These are phyloP conservation scores for Fusarium irregulare DNA, from an alignment of 2,329 filamentous ascomycete species.

Conservation along the genomic window DNA sequence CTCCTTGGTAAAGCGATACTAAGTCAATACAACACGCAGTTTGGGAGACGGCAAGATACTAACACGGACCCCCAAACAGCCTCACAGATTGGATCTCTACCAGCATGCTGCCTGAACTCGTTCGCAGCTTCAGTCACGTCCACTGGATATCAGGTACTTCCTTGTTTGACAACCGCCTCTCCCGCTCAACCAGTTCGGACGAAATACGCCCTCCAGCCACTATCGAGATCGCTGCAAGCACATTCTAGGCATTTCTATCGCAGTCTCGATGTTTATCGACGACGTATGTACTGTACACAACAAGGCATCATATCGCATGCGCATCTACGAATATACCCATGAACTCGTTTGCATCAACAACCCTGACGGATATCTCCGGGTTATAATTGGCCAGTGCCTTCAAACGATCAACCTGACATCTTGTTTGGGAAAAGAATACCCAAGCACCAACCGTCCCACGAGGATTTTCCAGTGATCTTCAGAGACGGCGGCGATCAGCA, in stretches of 20 bases:
- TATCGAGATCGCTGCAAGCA: conserved; percentile 13
- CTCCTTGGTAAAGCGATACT: not conserved
- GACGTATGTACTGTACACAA: not conserved
- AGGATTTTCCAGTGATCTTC: conserved; percentile 48
- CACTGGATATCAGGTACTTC: conserved; percentile 5
- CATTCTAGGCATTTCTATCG: conserved; percentile 3
- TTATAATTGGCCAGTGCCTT: conserved; percentile 29
- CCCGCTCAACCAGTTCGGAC: conserved; percentile 12
- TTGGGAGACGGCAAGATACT: not conserved
- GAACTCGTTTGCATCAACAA: conserved; percentile 31
- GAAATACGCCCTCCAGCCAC: conserved; percentile 11
- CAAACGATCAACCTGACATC: conserved; percentile 37
- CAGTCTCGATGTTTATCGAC: not conserved
- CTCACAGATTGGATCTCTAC: conserved; percentile 5
- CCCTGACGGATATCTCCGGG: conserved; percentile 39
- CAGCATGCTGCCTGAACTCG: conserved; percentile 3
- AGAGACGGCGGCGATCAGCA: conserved; percentile 46
- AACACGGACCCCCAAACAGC: conserved; percentile 23
- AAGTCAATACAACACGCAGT: not conserved
- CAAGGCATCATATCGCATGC: conserved; percentile 9
- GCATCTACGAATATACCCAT: conserved; percentile 11
- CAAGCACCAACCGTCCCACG: conserved; percentile 36
- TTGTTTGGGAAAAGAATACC: conserved; percentile 24
- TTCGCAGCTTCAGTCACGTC: conserved; percentile 7
- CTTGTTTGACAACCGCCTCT: conserved; percentile 7